Base-by-base conservation (phyloP, 2,329 filamentous ascomycete species). In the Epichloe scottii region DNA sequence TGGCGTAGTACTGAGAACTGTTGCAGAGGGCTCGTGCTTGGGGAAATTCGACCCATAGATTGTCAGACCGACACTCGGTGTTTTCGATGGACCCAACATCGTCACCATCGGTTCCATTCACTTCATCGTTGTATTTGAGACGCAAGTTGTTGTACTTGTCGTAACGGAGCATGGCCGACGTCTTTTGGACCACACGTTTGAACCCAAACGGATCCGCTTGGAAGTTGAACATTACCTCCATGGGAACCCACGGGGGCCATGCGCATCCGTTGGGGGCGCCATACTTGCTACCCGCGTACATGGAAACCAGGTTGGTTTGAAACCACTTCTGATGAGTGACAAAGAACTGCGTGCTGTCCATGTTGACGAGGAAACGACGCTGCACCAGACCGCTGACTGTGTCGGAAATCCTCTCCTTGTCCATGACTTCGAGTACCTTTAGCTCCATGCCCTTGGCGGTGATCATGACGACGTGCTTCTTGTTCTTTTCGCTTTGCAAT, bases 201-300 rank as follows among this genome's bases (percentile, higher is more conserved):
- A 98, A 98, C n/a, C 94, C 93, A 62, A 95, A 95, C 0, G 93
- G 91, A 65, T 95, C 90, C 5, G 86, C 78, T 57, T 91, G 75
- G 67, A 96, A 98, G 66, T 97, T 90, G 61, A 95, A 96, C 85
- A 98, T 96, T 59, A 95, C 88, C 68, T 99, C 93, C 71, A 98
- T 85, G 0, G 93, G 93, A 45, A 97, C 88, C 93, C 93, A 99
- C 0, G 93, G 93, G 11, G 93, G 93, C 93, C 94, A 99, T 15
- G 87, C 83, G 3, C 89, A 88, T 10, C 89, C 89, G 37, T 79
- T 77, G 40, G 87, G 82, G 33, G 89, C 85, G 38, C 94, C 94
- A 62, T 98, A 98, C 53, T 83, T 85, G 67, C 91, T 95, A 49
- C 89, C 91, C 21, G 91, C 90, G 65, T 98, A 97, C 75, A 95